Conservation (phyloP, 2,329 filamentous ascomycete species). For the Orbilia quercus region DNA sequence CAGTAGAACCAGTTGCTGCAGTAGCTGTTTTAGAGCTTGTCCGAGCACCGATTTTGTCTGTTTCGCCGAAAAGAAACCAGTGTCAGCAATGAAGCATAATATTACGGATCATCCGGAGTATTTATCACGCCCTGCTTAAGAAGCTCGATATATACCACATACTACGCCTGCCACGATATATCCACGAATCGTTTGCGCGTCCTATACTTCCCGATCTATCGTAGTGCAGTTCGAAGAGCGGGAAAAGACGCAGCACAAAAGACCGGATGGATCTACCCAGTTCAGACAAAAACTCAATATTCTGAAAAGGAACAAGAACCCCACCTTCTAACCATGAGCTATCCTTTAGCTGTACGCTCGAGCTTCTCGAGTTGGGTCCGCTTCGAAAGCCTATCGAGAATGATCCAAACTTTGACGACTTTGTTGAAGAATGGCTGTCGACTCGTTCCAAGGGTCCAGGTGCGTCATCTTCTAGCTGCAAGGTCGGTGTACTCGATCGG, state of each 20-base stretch:
- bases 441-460: conserved; percentile 44
- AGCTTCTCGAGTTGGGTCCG: conserved; percentile 41
- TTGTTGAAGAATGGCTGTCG: conserved; percentile 48
- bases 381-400: conserved; percentile 55
- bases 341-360: conserved; percentile 47
- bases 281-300: conserved; percentile 38
- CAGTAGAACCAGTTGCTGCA: conserved; percentile 24
- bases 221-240: conserved; percentile 8
- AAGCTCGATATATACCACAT: conserved; percentile 17
- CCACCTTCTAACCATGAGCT: conserved; percentile 56
- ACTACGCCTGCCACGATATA: conserved; percentile 16
- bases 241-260: conserved; percentile 20
- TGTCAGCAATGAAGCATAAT: conserved; percentile 24
- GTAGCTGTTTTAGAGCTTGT: conserved; percentile 53
- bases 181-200: conserved; percentile 7
- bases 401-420: conserved; percentile 42
- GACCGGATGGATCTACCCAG: conserved; percentile 42
- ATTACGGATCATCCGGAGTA: conserved; percentile 41
- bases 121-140: conserved; percentile 30
- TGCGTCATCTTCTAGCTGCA: conserved; percentile 43
- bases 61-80: conserved; percentile 25
- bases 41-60: conserved; percentile 54
- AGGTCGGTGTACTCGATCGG: conserved; percentile 51
- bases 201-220: conserved; percentile 20
- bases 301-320: conserved; percentile 22